Evolutionary conservation across 805 yeast genomes (phyloP), one percentile per base, ranked within the genome.

Genomic region (Debaryomyces maramus): DNA sequence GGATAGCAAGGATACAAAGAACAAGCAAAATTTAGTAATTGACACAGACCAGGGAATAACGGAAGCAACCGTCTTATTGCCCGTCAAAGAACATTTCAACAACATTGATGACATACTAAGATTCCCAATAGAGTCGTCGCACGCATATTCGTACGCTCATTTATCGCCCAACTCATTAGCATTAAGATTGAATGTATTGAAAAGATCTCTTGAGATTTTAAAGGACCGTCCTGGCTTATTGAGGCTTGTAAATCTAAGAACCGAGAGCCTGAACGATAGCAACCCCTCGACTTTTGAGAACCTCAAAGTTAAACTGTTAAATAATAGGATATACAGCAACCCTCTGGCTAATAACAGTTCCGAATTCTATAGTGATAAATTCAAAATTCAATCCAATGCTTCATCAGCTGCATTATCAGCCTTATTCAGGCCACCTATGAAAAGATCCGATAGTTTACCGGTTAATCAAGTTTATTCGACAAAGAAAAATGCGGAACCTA

Each of bases 71-170:
- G 17, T 22, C 4, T 21, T 33, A 24, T 16, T 33, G 8, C 27
- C 36, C 9, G 17, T n/a, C 27, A 39, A 23, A 23, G 43, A 39
- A 19, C 36, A 29, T 10, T 26, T 33, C 15, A 22, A 31, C 19
- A 36, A 32, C 22, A 27, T 41, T 16, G 38, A 45, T 14, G 74
- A 82, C 39, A 69, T 85, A 14, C 56, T 81, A 28, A 75, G 72
- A 45, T 83, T 87, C 53, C 88, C 91, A 4, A 79, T 81, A 18
- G 89, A 85, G 50, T 85, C 93, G 9, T 78, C 93, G 1, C 90
- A 85, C 56, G 85, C 95, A 2, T 88, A 85, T 55, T 86, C 95
- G 0, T 88, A 88, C 57, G 88, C 93, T 3, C 86, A 85, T 39
- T 64, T 87, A 40, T 82, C 91, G 1, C 93, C 90, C 7, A 85